Evolutionary conservation across 2,329 filamentous ascomycete genomes (phyloP).

Genomic region (Neopestalotiopsis sp.): DNA sequence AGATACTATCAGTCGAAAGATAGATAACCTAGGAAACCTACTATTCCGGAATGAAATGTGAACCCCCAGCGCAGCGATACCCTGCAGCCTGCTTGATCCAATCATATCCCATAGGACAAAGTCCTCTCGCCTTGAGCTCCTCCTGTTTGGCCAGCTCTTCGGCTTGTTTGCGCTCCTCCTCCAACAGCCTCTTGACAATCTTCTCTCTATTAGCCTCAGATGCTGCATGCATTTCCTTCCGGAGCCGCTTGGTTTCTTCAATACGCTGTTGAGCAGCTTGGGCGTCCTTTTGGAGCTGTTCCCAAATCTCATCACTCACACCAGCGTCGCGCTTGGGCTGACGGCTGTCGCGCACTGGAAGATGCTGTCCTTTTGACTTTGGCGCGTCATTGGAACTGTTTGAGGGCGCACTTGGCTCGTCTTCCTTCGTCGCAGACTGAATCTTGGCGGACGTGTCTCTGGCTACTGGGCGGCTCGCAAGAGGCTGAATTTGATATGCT

Average conservation of each 20-base stretch:
- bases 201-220: conserved; percentile 39
- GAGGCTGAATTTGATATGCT: background rate
- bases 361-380: background rate
- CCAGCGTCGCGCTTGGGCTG: conserved; percentile 54
- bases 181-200: conserved; percentile 42
- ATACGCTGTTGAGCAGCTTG: conserved; percentile 34
- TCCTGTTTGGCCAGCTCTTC: conserved; percentile 39
- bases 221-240: conserved; percentile 28
- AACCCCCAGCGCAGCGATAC: conserved; percentile 67
- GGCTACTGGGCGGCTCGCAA: background rate
- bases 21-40: too few species aligned
- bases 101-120: conserved; percentile 59
- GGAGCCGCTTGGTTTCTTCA: conserved; percentile 40
- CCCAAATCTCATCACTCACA: conserved; percentile 66
- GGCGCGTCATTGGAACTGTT: conserved; percentile 21
- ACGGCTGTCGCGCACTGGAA: conserved; percentile 1
- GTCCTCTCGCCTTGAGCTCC: conserved; percentile 58
- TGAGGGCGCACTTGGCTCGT: background rate
- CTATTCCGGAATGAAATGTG: conserved; percentile 54
- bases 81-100: conserved; percentile 68
- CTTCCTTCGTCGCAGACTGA: background rate
- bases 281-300: conserved; percentile 48
- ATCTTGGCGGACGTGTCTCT: background rate
- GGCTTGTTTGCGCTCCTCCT: conserved; percentile 45
- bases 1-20: too few species aligned